These are phyloP conservation scores for Solanum piurae DNA, from an alignment of 257 asterid species.

Conservation along the genomic window DNA sequence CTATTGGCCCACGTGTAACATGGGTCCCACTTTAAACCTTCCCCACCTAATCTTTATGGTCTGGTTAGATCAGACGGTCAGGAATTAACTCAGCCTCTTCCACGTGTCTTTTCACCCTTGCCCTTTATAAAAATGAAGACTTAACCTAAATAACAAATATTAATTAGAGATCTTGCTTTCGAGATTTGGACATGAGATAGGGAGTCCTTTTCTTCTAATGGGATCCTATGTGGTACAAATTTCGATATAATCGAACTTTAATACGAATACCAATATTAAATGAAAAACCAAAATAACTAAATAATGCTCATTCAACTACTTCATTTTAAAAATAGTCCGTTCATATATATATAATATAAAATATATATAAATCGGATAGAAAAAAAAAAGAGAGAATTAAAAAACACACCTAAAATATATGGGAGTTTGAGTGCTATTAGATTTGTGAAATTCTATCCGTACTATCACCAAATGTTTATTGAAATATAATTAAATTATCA, in stretches of 20 bases:
- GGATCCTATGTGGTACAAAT: background rate
- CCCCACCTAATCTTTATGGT: background rate
- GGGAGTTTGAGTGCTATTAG: background rate
- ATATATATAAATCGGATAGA: too few species aligned
- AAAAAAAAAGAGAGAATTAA: too few species aligned
- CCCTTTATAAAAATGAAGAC: background rate
- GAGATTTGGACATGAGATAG: too few species aligned
- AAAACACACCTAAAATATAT: background rate
- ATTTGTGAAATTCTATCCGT: background rate
- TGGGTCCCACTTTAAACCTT: slow-evolving; percentile 5
- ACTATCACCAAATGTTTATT: too few species aligned
- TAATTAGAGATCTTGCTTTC: background rate
- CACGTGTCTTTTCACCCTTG: slow-evolving; percentile 13
- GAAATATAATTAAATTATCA: too few species aligned
- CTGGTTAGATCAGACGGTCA: slow-evolving; percentile 18
- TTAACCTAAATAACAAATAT: background rate
- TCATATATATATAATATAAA: too few species aligned
- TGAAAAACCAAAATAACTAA: too few species aligned
- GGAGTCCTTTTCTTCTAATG: background rate
- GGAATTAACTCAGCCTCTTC: background rate
- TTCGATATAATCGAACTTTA: too few species aligned
- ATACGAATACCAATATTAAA: too few species aligned
- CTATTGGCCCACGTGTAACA: background rate
- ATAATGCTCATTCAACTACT: background rate
- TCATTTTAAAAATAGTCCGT: background rate